Conservation (phyloP, 2,329 filamentous ascomycete genomes). For the Endoconidiophora polonica region DNA sequence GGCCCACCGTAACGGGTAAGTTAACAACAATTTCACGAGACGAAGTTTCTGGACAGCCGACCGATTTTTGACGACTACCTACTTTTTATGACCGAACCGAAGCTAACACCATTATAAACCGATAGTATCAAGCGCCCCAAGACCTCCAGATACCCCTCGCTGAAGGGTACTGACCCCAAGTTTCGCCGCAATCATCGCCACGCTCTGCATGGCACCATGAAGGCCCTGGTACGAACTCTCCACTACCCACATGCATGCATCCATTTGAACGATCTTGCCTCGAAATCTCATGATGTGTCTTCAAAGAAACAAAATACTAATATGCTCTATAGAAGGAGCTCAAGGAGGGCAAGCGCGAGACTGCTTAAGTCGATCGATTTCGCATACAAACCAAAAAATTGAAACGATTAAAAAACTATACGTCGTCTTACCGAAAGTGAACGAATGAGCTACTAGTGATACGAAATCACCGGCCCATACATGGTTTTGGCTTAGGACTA, state of each 20-base stretch:
- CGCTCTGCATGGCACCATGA: slow-evolving; percentile 97
- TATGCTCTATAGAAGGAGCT: slow-evolving; percentile 65
- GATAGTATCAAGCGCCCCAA: slow-evolving; percentile 99
- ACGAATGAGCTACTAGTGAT: too few relatives aligned
- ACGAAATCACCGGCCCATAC: too few relatives aligned
- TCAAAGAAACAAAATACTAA: slow-evolving; percentile 19
- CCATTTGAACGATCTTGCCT: not conserved
- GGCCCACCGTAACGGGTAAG: slow-evolving; percentile 94
- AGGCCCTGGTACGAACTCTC: slow-evolving; percentile 65
- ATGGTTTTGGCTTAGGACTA: too few relatives aligned
- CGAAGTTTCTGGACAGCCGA: not conserved
- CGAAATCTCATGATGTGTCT: not conserved
- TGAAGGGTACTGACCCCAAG: slow-evolving; percentile 98
- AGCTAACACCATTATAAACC: not conserved
- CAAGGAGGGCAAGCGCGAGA: slow-evolving; percentile 86
- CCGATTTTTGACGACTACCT: not conserved
- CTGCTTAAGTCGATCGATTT: slow-evolving; percentile 40
- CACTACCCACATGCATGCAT: not conserved
- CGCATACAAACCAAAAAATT: slow-evolving; percentile 13
- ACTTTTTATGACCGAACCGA: not conserved
- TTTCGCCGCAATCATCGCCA: slow-evolving; percentile 99
- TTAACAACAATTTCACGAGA: not conserved
- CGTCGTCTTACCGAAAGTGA: not conserved
- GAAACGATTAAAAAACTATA: slow-evolving; percentile 13
- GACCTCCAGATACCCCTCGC: slow-evolving; percentile 95